Evolutionary conservation across 2,329 filamentous ascomycete species (phyloP).

Genomic region (Claviceps pusilla): DNA sequence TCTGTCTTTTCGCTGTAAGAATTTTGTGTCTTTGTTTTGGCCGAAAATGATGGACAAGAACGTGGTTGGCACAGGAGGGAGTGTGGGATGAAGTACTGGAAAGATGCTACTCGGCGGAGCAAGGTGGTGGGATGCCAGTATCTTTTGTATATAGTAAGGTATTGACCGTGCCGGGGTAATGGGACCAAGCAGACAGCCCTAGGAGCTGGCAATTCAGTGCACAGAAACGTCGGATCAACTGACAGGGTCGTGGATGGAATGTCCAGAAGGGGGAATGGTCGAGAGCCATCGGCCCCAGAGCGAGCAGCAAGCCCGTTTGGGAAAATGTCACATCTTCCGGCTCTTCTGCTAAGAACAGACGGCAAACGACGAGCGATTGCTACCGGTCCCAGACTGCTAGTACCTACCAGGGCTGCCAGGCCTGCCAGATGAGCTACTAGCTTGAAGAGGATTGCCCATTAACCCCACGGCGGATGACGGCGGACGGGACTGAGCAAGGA

Average conservation of each 20-base stretch:
- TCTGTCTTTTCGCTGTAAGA: background rate
- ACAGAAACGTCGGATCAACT: constrained; percentile 14
- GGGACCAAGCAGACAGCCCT: constrained; percentile 8
- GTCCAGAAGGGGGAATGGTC: constrained; percentile 25
- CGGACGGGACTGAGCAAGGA: constrained; percentile 5
- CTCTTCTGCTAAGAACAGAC: constrained; percentile 1
- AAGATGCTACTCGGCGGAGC: background rate
- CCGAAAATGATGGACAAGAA: background rate
- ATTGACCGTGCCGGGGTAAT: constrained; percentile 11
- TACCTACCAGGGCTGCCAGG: background rate
- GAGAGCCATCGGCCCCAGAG: constrained; percentile 15
- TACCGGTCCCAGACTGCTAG: background rate
- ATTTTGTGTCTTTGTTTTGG: background rate
- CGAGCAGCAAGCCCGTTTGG: constrained; percentile 5
- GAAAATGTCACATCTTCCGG: constrained; percentile 1
- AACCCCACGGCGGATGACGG: constrained; percentile 5
- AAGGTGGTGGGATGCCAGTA: constrained; percentile 5
- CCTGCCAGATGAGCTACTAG: background rate
- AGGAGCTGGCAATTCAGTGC: constrained; percentile 4
- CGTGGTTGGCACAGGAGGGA: background rate
- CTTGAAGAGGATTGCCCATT: background rate
- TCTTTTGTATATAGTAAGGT: constrained; percentile 17
- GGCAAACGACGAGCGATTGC: background rate
- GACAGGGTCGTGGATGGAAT: constrained; percentile 21
- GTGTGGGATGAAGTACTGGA: background rate